Evolutionary conservation across 140 eudicot species (phyloP).

Genomic region (Senecio squalidus): DNA sequence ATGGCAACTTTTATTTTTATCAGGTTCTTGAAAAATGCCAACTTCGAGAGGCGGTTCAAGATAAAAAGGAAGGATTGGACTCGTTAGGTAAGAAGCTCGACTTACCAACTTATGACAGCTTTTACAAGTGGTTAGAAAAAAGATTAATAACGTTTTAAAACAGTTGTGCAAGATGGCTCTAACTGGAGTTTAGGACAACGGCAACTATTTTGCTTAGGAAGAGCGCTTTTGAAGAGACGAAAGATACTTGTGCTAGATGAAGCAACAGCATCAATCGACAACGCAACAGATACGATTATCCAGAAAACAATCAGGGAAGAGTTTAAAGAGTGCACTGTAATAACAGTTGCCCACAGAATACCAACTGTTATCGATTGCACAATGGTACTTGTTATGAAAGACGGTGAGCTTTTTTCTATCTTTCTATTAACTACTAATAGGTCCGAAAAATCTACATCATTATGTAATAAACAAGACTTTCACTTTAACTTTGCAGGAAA

Average conservation of each 20-base stretch:
- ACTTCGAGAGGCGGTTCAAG: slow-evolving; percentile 45
- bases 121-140: background rate
- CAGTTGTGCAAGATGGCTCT: slow-evolving; percentile 64
- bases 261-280: slow-evolving; percentile 80
- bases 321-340: slow-evolving; percentile 52
- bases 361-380: slow-evolving; percentile 69
- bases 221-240: slow-evolving; percentile 59
- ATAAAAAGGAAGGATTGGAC: slow-evolving; percentile 45
- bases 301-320: slow-evolving; percentile 56
- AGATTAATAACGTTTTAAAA: background rate
- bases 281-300: slow-evolving; percentile 52
- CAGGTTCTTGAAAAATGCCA: slow-evolving; percentile 71
- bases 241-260: slow-evolving; percentile 68
- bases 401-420: slow-evolving; percentile 28
- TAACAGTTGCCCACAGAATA: slow-evolving; percentile 77
- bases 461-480: background rate
- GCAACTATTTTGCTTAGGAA: slow-evolving; percentile 65
- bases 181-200: slow-evolving; percentile 82
- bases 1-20: background rate
- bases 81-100: slow-evolving; percentile 37
- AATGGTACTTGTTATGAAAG: slow-evolving; percentile 58
- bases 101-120: background rate
- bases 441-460: background rate
- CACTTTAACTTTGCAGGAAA: slow-evolving; percentile 35
- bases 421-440: background rate